phyloP scores from a whole-genome alignment of 2,329 filamentous ascomycete genomes.

The Colletotrichum destructivum region DNA sequence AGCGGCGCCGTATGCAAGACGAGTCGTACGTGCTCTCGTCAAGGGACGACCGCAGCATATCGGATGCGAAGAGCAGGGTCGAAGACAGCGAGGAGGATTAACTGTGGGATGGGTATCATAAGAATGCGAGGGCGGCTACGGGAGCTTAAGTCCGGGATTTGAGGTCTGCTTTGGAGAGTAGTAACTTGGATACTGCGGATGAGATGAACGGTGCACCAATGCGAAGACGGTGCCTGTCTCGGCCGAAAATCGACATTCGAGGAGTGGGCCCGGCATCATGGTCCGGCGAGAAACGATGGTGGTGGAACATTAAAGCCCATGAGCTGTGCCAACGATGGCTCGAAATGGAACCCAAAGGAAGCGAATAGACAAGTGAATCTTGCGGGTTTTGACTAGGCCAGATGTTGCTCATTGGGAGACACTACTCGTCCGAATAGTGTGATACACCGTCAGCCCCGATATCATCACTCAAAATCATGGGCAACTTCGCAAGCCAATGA shows the following conservation, averaged over 20 bases:
- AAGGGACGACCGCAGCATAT: conserved; percentile 4
- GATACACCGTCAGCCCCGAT: too few species aligned
- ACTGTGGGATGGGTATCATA: conserved; percentile 31
- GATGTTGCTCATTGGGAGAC: too few species aligned
- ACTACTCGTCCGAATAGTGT: too few species aligned
- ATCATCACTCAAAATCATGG: too few species aligned
- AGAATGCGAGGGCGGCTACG: neutral
- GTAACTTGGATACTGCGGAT: conserved; percentile 11
- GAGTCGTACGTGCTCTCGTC: conserved; percentile 37
- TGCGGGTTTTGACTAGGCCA: too few species aligned
- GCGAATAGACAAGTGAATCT: too few species aligned
- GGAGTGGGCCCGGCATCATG: conserved; percentile 8
- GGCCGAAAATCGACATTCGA: neutral
- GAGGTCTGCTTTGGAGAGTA: conserved; percentile 2
- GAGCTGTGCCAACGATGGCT: neutral
- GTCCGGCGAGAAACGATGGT: conserved; percentile 21
- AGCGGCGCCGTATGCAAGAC: conserved; percentile 32
- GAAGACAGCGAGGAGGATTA: conserved; percentile 36
- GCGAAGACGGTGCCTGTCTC: conserved; percentile 10
- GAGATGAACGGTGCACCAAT: conserved; percentile 7
- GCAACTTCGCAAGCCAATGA: too few species aligned
- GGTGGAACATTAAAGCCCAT: neutral
- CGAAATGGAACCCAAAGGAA: neutral
- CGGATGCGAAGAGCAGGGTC: neutral
- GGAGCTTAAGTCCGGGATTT: neutral